Evolutionary conservation across 164 flowering plant genomes (phyloP), one percentile per base, ranked within the genome.

Genomic region (Malania oleifera): DNA sequence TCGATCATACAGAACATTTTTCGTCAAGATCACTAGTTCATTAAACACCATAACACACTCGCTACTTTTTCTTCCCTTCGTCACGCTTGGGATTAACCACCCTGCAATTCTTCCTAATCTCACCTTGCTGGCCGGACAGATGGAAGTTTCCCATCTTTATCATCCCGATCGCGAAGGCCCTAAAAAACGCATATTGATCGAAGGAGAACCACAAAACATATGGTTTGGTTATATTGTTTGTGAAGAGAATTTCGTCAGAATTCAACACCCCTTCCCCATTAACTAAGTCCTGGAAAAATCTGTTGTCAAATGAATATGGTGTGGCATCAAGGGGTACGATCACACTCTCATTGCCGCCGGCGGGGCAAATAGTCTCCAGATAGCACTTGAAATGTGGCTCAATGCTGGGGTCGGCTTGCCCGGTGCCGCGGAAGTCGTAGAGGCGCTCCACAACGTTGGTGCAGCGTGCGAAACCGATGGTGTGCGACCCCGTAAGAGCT

Each of bases 401-500:
- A 15, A 93, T 68, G 25, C 80, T 39, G 1, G 96, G 97, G 77
- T 93, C 99, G 1, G 99, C 91, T 14, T 53, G 63, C 27, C 96
- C 95, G 0, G 86, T 46, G 0, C 95, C 97, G 0, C 96, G 86
- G 52, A 89, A 97, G 69, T 90, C 90, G 77, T 93, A 93, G 14
- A 93, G 93, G 27, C 97, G 75, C 44, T 75, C 81, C 63, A 88
- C 70, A 23, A 93, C 69, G n/a, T 96, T 90, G 56, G 86, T 86
- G 66, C 97, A 93, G 24, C 96, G 71, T 14, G 69, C 99, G 17
- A 83, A 59, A 60, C 99, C 99, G 9, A 93, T 85, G 19, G 95
- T 78, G 66, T 90, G 99, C 14, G 96, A 84, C 1, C 99, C 97
- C 0, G 99, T 90, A 26, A 93, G 91, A 29, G 97, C 90, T 2